Base-by-base conservation (phyloP, 2,329 filamentous ascomycete genomes). In the Tolypocladium ovalisporum region DNA sequence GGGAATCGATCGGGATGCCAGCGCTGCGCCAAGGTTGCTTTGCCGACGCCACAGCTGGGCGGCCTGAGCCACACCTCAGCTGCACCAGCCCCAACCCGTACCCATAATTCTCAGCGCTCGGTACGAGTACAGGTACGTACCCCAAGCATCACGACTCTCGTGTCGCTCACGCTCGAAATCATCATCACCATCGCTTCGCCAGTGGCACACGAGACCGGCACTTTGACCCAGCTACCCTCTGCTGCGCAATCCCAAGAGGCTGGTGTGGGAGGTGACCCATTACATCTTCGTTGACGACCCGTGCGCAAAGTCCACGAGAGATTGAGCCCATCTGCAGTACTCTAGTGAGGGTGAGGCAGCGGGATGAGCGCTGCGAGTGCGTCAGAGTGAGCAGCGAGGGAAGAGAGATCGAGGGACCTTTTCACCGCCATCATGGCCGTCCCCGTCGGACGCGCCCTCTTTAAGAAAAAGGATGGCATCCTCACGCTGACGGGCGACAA, bases 381-480 rank as follows among this genome's bases (percentile, higher is more conserved):
- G 57, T 54, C 29, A 54, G 34, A 44, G 37, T 52, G 24, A 47
- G 39, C 10, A 47, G 39, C 10, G 56, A 55, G 42, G 47, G 44
- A 24, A 5, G 22, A 36, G 19, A 52, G 32, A 49, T n/a, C 40
- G 40, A 39, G 27, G 42, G 22, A 42, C 24, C 15, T 2, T 15
- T 32, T 36, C 53, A 4, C 56, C 56, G 34, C 40, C 58, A 65
- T 56, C 52, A 86, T 87, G 84, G 75, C 80, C 34, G 71, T 79
- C 61, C 84, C 83, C 55, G 81, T 78, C 64, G 89, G 86, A 59
- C 83, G 81, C 61, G 86, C 88, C 55, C 79, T 86, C 58, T 97
- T 94, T 80, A 97, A 97, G 76, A 99, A 97, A 79, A 94, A 96
- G 73, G 89, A 97, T 77, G 94, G 94, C 70, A 83, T 83, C 60